phyloP scores from a whole-genome alignment of 192 early-diverging fungal genomes.

The Geranomyces variabilis region DNA sequence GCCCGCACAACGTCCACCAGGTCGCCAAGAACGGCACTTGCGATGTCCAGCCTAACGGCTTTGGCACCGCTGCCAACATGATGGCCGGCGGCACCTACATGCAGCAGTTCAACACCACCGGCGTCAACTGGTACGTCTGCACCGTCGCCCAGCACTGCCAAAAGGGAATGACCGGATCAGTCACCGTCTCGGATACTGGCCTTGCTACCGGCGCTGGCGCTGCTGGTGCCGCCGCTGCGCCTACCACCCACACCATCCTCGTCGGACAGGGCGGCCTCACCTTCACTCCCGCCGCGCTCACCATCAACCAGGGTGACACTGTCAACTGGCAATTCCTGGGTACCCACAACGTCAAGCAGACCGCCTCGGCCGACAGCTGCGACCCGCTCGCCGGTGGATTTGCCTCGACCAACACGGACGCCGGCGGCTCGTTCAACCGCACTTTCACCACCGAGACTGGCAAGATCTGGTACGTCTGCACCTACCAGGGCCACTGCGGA shows the following conservation, averaged over 20 bases:
- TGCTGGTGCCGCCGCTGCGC: slow-evolving; percentile 1
- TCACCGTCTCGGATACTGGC: slow-evolving; percentile 4
- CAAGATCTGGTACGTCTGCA: slow-evolving; percentile 30
- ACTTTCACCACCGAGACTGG: slow-evolving; percentile 28
- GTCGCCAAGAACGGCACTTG: slow-evolving; percentile 15
- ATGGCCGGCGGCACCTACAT: slow-evolving; percentile 1
- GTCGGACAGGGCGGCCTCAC: slow-evolving; percentile 23
- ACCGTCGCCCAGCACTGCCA: slow-evolving; percentile 26
- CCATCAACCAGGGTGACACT: slow-evolving; percentile 21
- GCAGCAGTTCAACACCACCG: slow-evolving; percentile 5
- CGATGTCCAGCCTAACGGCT: slow-evolving; percentile 11
- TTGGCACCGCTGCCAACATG: slow-evolving; percentile 4
- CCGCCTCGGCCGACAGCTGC: slow-evolving; percentile 13
- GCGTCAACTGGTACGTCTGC: slow-evolving; percentile 23
- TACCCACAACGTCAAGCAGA: slow-evolving; percentile 38
- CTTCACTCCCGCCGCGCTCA: slow-evolving; percentile 19
- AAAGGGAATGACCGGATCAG: slow-evolving; percentile 22
- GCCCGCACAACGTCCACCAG: slow-evolving; percentile 32
- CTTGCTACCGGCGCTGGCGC: slow-evolving; percentile 6
- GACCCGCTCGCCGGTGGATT: slow-evolving; percentile 26
- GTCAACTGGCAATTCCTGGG: slow-evolving; percentile 23
- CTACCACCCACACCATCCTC: slow-evolving; percentile 15
- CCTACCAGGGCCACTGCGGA: slow-evolving; percentile 28
- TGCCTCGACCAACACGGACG: slow-evolving; percentile 4
- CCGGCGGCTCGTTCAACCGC: slow-evolving; percentile 15